phyloP scores from a whole-genome alignment of 192 early-diverging fungal species.

The Ambispora gerdemannii region DNA sequence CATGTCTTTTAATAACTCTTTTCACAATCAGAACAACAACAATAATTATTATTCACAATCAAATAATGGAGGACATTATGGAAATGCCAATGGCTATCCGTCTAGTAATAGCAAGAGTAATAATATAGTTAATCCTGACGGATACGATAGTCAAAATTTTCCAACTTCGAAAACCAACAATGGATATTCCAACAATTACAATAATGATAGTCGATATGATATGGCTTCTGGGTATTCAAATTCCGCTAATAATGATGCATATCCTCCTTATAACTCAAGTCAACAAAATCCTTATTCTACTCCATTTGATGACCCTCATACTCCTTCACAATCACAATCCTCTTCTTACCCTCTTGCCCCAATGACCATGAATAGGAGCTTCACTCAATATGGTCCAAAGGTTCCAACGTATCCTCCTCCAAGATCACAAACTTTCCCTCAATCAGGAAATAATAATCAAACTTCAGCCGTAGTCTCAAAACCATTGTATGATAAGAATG shows the following conservation, averaged over 20 bases:
- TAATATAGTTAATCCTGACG: no score
- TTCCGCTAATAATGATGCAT: neutral
- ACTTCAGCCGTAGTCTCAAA: neutral
- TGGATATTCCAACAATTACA: neutral
- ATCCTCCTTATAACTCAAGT: neutral
- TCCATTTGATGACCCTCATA: constrained; percentile 8
- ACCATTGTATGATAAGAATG: neutral
- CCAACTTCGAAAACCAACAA: neutral
- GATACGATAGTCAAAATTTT: no score
- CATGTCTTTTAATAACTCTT: neutral
- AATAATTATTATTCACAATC: neutral
- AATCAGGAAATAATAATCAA: neutral
- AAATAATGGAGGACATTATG: neutral
- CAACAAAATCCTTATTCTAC: constrained; percentile 6
- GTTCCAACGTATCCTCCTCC: neutral
- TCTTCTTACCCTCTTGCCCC: neutral
- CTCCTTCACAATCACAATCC: neutral
- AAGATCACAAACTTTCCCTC: neutral
- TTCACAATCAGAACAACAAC: neutral
- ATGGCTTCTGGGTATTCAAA: neutral
- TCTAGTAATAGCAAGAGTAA: no score
- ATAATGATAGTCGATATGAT: neutral
- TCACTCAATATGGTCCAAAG: neutral
- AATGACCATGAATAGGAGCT: neutral
- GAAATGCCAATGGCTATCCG: no score